Base-by-base conservation (phyloP, 2,329 filamentous ascomycete genomes). In the Sporothrix euskadiensis region DNA sequence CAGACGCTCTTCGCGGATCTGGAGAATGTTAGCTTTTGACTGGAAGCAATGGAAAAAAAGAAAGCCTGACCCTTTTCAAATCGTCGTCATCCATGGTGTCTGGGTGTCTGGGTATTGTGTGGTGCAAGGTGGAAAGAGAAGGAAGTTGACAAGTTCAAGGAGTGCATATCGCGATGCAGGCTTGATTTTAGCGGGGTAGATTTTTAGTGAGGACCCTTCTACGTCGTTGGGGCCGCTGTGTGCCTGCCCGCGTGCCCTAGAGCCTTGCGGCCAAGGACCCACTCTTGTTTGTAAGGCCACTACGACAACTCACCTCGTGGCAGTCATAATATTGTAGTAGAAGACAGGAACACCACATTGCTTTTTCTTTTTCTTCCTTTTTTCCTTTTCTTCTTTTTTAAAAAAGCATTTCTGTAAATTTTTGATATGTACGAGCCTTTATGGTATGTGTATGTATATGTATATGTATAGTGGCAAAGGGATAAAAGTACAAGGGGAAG, bases 1-100 rank as follows among this genome's bases (percentile, higher is more conserved):
- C 72, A 98, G 90, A 76, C 96, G 94, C 79, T 95, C 95, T 82
- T 93, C 92, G 81, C 95, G 88, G 81, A 98, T 98, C 92, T 97
- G 14, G 79, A 32, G 41, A 49, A 8, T 47, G 52, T 71, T 22
- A 61, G 32, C 3, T 10, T 4, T 7, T n/a, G 74, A 69, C 61
- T 61, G 44, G 14, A 14, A 44, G 44, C 16, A 49, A 14, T 49
- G 41, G 41, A 44, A 1, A 44, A 3, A 8, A 44, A 49, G 19
- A 19, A 66, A 14, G 7, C n/a, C 75, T 1, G 57, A 82, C 82
- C 77, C 80, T 79, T 69, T 83, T 81, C 72, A 83, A 74, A 70
- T 83, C 82, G 59, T 81, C 80, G 79, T 83, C 82, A n/a, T 79
- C 81, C 82, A 82, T 82, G 68, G 69, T 77, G 66, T n/a, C 9